Evolutionary conservation across 305 asterid species (phyloP), one percentile per base, ranked within the genome.

Genomic region (Fraxinus nigra): DNA sequence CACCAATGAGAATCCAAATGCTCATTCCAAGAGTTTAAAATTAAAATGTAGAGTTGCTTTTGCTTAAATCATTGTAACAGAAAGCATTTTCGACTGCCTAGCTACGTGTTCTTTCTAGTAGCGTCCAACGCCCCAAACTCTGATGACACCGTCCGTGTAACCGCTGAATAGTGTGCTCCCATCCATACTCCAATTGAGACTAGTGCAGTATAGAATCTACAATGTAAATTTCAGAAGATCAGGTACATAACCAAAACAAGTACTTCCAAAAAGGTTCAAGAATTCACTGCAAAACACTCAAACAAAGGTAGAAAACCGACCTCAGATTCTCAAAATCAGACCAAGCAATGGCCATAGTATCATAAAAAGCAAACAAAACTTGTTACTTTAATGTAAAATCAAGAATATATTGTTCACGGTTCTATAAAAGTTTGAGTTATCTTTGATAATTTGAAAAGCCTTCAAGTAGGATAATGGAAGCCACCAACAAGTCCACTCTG

Each of bases 91-190:
- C 6, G 69, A 30, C 35, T 9, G 72, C 65, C 54, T 48, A n/a
- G 34, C 75, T 22, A 77, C n/a, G 33, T 24, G 76, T 74, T 79
- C 13, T 80, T 28, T 37, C 83, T 84, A 89, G 85, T 91, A 91
- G 48, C 93, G 93, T 18, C 91, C 92, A 51, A 91, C 65, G 3
- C 93, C 93, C 89, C 90, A 91, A 65, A 91, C 92, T 73, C 92
- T 90, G 38, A 89, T 87, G 22, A 87, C 87, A 28, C 90, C 92
- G 75, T 89, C 92, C 0, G 92, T 89, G 73, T 87, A 89, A 30
- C 92, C 94, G 65, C 94, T 87, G 92, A 87, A 91, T 32, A 89
- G 90, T 16, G 91, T 91, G 89, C 91, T 89, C 54, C 92, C 92
- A 83, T 91, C 94, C 1, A 88, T 88, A 38, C 92, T 89, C 93